Evolutionary conservation across 495 filamentous ascomycete genomes (phyloP).

Genomic region (Talaromyces proteolyticus): DNA sequence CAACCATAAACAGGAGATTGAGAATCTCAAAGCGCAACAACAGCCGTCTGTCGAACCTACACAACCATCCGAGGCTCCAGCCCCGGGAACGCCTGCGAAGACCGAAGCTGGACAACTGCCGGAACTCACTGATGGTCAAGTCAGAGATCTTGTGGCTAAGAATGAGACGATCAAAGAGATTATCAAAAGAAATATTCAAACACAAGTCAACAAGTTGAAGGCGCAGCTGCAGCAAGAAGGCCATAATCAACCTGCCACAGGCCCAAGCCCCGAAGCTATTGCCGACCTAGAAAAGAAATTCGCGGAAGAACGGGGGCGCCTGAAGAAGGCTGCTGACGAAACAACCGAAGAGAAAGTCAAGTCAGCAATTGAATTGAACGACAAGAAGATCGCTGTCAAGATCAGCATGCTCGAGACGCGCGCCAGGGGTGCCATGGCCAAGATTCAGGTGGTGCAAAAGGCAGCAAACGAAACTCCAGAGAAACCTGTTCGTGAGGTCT

Average conservation of each 20-base stretch:
- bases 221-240: conserved; percentile 52
- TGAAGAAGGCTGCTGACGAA: conserved; percentile 52
- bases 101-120: conserved; percentile 20
- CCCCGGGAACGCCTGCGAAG: conserved; percentile 33
- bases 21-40: conserved; percentile 60
- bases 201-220: conserved; percentile 47
- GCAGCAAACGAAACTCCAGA: conserved; percentile 80
- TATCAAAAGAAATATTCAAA: conserved; percentile 60
- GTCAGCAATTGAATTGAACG: conserved; percentile 36
- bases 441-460: conserved; percentile 70
- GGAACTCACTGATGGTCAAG: conserved; percentile 52
- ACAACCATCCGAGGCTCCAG: conserved; percentile 14
- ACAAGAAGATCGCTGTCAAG: conserved; percentile 62
- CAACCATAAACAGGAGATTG: conserved; percentile 52
- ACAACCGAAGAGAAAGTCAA: conserved; percentile 35
- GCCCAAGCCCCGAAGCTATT: conserved; percentile 20
- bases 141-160: conserved; percentile 54
- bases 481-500: conserved; percentile 75
- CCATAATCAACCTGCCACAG: conserved; percentile 11
- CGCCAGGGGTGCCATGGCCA: conserved; percentile 55
- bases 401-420: conserved; percentile 78
- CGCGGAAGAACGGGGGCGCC: conserved; percentile 50
- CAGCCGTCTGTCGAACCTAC: conserved; percentile 39
- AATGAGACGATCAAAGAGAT: conserved; percentile 63
- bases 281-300: conserved; percentile 42